phyloP scores from a whole-genome alignment of 257 asterid species.

The Capsicum baccatum region DNA sequence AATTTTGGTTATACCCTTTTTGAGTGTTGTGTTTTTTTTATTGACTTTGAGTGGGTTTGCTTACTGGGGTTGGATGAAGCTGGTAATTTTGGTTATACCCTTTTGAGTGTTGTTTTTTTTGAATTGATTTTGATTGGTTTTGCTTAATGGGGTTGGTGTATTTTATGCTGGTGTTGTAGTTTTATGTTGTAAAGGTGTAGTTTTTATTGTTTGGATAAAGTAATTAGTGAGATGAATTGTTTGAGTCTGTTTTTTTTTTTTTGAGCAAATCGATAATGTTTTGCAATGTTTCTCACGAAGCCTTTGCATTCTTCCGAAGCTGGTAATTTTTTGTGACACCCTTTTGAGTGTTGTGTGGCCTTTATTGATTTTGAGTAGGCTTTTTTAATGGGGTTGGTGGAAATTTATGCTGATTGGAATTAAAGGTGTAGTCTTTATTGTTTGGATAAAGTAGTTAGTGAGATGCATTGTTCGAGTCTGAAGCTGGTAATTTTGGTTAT shows the following conservation, averaged over 20 bases:
- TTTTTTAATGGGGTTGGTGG: neutral
- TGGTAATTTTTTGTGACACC: slow-evolving; percentile 40
- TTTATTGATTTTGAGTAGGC: neutral
- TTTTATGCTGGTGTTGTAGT: neutral
- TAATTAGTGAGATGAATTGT: neutral
- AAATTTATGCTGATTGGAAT: too few relatives aligned
- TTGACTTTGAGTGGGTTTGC: neutral
- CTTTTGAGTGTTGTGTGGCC: neutral
- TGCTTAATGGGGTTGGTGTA: neutral
- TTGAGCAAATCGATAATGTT: neutral
- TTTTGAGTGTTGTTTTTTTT: neutral
- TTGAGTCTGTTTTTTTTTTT: neutral
- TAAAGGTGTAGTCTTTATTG: too few relatives aligned
- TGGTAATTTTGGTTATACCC: slow-evolving; percentile 41
- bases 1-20: neutral
- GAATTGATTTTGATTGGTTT: neutral
- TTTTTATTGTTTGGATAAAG: neutral
- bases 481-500: too few relatives aligned
- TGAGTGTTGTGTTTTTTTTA: neutral
- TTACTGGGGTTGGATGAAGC: slow-evolving; percentile 41
- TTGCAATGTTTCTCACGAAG: slow-evolving; percentile 44
- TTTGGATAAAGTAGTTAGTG: too few relatives aligned
- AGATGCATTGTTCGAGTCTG: too few relatives aligned
- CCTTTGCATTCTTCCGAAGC: slow-evolving; percentile 73
- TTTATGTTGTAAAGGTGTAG: neutral